Evolutionary conservation across 2,329 filamentous ascomycete species (phyloP).

Genomic region (Pestalotiopsis sp.): DNA sequence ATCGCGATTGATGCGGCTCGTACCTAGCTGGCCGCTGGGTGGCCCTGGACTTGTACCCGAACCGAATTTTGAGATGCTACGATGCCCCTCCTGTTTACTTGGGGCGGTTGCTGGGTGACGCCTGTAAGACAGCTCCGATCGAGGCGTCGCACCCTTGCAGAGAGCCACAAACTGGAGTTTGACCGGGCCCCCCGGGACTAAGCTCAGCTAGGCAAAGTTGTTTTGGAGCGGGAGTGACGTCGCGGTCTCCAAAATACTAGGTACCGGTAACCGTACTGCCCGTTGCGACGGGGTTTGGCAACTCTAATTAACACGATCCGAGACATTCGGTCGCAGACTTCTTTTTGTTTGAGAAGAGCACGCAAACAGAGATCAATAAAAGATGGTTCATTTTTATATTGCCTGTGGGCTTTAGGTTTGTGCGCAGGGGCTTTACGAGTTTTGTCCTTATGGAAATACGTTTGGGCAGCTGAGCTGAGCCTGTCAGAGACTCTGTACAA

Average conservation of each 20-base stretch:
- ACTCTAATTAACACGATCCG: background rate
- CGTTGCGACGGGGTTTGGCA: background rate
- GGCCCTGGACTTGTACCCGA: background rate
- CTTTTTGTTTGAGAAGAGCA: background rate
- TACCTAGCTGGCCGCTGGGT: background rate
- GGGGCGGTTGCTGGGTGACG: constrained; percentile 8
- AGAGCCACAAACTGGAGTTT: background rate
- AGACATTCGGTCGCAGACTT: background rate
- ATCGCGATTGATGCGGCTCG: background rate
- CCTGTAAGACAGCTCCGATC: background rate
- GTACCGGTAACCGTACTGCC: no score
- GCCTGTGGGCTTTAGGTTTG: background rate
- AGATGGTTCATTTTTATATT: background rate
- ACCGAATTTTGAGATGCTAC: background rate
- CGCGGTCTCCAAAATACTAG: background rate
- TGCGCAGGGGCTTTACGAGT: background rate
- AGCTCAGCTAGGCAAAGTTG: background rate
- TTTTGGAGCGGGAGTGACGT: background rate
- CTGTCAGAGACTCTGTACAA: background rate
- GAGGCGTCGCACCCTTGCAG: background rate
- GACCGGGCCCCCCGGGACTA: background rate
- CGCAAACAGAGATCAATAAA: background rate
- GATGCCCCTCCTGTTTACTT: constrained; percentile 11
- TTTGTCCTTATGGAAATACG: background rate
- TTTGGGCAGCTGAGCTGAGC: background rate